phyloP scores from a whole-genome alignment of 164 flowering plant species.

The Stephania japonica region DNA sequence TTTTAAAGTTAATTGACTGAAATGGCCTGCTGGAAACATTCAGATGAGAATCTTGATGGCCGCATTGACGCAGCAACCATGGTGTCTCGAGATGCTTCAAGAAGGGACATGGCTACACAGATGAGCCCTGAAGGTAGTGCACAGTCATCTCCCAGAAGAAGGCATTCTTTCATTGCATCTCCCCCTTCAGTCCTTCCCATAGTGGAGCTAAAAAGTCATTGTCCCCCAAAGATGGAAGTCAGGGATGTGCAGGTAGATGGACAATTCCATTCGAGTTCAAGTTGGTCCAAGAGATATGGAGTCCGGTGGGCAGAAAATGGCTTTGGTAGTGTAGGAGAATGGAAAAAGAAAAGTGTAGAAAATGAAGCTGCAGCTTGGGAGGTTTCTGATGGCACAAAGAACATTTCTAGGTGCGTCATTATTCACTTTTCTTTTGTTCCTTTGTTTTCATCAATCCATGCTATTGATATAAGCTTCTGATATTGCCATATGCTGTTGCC shows the following conservation, averaged over 20 bases:
- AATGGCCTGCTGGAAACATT: conserved; percentile 7
- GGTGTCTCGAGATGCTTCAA: conserved; percentile 56
- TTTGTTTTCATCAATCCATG: neutral
- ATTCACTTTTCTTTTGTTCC: neutral
- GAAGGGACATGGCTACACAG: conserved; percentile 94
- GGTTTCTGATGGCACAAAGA: conserved; percentile 52
- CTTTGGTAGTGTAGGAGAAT: conserved; percentile 38
- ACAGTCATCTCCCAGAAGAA: conserved; percentile 52
- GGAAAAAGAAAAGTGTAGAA: conserved; percentile 49
- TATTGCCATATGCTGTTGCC: neutral
- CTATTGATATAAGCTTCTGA: neutral
- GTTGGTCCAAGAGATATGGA: conserved; percentile 71
- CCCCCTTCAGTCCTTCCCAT: conserved; percentile 38
- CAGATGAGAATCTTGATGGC: conserved; percentile 47
- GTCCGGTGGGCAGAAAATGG: conserved; percentile 33
- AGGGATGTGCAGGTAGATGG: conserved; percentile 88
- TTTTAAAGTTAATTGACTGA: conserved; percentile 4
- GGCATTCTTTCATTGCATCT: conserved; percentile 39
- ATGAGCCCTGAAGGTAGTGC: conserved; percentile 84
- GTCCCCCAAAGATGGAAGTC: conserved; percentile 46
- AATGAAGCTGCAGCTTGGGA: conserved; percentile 57
- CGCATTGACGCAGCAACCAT: conserved; percentile 44
- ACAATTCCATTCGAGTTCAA: conserved; percentile 49
- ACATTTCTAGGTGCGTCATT: conserved; percentile 52
- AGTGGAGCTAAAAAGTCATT: conserved; percentile 38